phyloP scores from a whole-genome alignment of 2,329 filamentous ascomycete species.

The Diaporthe sp. region DNA sequence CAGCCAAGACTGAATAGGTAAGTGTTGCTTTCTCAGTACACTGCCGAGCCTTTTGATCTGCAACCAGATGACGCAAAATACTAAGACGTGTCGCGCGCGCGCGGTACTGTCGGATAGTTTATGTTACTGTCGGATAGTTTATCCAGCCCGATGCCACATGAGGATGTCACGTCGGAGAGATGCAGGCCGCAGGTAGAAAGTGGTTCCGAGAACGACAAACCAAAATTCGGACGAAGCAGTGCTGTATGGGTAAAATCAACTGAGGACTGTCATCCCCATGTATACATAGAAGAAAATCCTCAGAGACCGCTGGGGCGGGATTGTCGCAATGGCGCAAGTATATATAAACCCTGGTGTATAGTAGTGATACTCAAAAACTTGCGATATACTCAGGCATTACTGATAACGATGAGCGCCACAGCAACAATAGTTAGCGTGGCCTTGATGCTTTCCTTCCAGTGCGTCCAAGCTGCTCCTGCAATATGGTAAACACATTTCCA shows the following conservation, averaged over 20 bases:
- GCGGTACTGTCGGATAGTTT: not conserved
- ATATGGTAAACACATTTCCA: not conserved
- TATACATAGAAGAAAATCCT: not conserved
- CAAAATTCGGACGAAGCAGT: not conserved
- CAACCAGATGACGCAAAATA: not conserved
- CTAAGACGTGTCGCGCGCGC: not conserved
- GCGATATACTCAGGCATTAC: not conserved
- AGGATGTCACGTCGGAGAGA: not conserved
- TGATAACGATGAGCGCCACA: not conserved
- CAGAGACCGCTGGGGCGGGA: not conserved
- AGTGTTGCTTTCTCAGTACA: not conserved
- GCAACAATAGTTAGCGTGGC: not conserved
- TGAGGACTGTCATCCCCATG: not conserved
- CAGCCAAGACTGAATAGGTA: not conserved
- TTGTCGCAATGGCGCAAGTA: not conserved
- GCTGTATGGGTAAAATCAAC: not conserved
- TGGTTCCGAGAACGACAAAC: not conserved
- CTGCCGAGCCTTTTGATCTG: not conserved
- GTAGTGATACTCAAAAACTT: not conserved
- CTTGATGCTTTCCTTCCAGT: not conserved
- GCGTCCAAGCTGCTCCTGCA: not conserved
- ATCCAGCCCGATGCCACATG: not conserved
- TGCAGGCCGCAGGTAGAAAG: not conserved
- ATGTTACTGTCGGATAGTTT: not conserved
- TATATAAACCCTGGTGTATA: not conserved